A percentile compares a stretch with the other conserved stretches of the same genome.
Conservation (phyloP, 2,329 filamentous ascomycete species). For the Diaporthe batatas region DNA sequence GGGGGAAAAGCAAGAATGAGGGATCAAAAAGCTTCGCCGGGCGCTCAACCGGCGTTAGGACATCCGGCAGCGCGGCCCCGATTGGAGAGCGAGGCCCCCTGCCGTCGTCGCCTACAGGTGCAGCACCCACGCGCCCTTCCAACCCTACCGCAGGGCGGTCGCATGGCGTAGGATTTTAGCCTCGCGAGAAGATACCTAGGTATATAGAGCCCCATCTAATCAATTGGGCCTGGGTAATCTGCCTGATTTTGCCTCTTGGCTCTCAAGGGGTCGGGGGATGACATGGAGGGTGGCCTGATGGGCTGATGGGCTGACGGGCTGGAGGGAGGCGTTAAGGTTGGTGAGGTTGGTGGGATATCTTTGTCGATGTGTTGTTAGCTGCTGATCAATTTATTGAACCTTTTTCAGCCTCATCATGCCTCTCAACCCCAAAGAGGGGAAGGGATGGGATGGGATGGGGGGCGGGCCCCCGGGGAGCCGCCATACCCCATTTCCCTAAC, state of each 20-base stretch:
- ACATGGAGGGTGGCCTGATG: too few relatives aligned
- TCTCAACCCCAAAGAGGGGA: too few relatives aligned
- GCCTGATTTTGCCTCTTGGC: background rate
- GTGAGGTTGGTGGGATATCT: too few relatives aligned
- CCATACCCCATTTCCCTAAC: background rate
- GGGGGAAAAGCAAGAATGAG: background rate
- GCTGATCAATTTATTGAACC: background rate
- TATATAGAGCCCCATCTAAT: background rate
- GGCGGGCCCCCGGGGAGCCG: background rate
- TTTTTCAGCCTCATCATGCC: constrained; percentile 31
- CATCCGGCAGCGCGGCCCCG: constrained; percentile 14
- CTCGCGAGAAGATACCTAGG: background rate
- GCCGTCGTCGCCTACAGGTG: background rate
- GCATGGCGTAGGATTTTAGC: constrained; percentile 24
- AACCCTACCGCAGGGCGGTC: constrained; percentile 8
- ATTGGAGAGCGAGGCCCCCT: background rate
- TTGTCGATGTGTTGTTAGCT: background rate
- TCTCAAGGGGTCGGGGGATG: background rate
- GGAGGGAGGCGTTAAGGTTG: too few relatives aligned
- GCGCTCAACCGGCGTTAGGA: constrained; percentile 1
- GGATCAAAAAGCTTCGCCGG: constrained; percentile 12
- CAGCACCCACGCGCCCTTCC: background rate
- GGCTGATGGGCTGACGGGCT: too few relatives aligned
- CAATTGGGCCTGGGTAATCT: background rate
- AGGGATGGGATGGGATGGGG: background rate